phyloP scores from a whole-genome alignment of 352 stramenopile genomes.

The Pythium sukuiense region DNA sequence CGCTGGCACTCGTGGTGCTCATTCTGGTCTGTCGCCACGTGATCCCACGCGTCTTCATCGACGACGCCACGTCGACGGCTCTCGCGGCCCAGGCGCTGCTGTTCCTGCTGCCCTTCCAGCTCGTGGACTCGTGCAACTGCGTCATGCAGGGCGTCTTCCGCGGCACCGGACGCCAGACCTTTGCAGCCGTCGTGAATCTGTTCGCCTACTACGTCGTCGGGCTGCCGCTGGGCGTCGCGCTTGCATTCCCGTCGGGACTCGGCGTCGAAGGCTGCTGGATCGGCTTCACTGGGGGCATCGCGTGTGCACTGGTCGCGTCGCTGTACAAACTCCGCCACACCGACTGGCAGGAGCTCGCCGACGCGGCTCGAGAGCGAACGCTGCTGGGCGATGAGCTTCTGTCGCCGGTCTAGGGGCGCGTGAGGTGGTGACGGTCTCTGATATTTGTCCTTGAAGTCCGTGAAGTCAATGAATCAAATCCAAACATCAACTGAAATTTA shows the following conservation, averaged over 20 bases:
- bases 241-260: constrained; percentile 56
- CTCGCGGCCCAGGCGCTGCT: constrained; percentile 44
- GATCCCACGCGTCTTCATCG: constrained; percentile 71
- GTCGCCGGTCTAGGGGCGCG: background rate
- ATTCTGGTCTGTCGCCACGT: constrained; percentile 46
- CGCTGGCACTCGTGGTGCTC: constrained; percentile 40
- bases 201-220: constrained; percentile 71
- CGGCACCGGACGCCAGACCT: constrained; percentile 54
- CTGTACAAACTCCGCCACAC: constrained; percentile 60
- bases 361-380: constrained; percentile 18
- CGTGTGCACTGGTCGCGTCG: constrained; percentile 52
- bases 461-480: background rate
- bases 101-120: constrained; percentile 69
- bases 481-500: background rate
- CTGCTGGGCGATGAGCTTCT: background rate
- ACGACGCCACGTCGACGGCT: constrained; percentile 35
- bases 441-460: background rate
- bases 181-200: constrained; percentile 65
- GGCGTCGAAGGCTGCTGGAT: constrained; percentile 78
- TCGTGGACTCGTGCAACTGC: constrained; percentile 70
- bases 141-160: constrained; percentile 80
- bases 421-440: background rate
- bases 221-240: constrained; percentile 54
- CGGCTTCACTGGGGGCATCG: constrained; percentile 60
- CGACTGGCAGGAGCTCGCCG: constrained; percentile 54